Evolutionary conservation across 768 basidiomycete genomes (phyloP).

Genomic region (Nidula microcarpa): DNA sequence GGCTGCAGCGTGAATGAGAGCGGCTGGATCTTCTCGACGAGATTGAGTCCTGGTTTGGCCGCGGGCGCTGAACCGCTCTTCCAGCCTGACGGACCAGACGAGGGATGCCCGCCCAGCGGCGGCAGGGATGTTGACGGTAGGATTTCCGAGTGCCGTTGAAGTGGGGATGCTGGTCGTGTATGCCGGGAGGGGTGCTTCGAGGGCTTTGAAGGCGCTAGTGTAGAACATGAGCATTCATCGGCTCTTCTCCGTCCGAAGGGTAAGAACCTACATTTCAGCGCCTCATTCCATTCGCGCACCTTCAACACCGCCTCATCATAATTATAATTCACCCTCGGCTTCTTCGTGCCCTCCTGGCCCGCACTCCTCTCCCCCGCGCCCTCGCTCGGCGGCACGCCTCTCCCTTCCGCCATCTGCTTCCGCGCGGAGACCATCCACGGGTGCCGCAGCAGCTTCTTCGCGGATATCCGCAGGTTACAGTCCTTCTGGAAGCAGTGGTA

Average conservation of each 20-base stretch:
- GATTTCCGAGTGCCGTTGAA: conserved; percentile 34
- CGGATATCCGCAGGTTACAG: conserved; percentile 88
- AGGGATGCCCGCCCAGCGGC: conserved; percentile 20
- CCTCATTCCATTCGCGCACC: conserved; percentile 99
- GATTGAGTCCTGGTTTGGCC: conserved; percentile 32
- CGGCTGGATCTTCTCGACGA: conserved; percentile 58
- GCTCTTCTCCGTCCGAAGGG: conserved; percentile 1
- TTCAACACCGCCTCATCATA: conserved; percentile 92
- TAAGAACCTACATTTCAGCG: conserved; percentile 69
- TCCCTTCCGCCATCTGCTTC: conserved; percentile 59
- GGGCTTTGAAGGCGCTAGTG: conserved; percentile 65
- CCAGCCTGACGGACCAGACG: conserved; percentile 25
- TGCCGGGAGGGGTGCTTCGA: conserved; percentile 62
- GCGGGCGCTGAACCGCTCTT: conserved; percentile 28
- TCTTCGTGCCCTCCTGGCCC: conserved; percentile 30
- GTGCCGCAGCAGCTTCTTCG: conserved; percentile 87
- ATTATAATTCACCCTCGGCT: conserved; percentile 73
- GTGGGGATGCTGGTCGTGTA: conserved; percentile 42
- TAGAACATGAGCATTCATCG: conserved; percentile 5
- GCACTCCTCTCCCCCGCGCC: conserved; percentile 29
- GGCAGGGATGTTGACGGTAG: conserved; percentile 24
- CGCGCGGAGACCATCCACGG: conserved; percentile 94
- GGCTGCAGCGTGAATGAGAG: conserved; percentile 63
- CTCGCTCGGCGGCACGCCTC: conserved; percentile 19
- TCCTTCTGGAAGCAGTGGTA: conserved; percentile 99